These are phyloP conservation scores for Diddensiella santjacobensis DNA, from an alignment of 805 yeast species.

Conservation along the genomic window DNA sequence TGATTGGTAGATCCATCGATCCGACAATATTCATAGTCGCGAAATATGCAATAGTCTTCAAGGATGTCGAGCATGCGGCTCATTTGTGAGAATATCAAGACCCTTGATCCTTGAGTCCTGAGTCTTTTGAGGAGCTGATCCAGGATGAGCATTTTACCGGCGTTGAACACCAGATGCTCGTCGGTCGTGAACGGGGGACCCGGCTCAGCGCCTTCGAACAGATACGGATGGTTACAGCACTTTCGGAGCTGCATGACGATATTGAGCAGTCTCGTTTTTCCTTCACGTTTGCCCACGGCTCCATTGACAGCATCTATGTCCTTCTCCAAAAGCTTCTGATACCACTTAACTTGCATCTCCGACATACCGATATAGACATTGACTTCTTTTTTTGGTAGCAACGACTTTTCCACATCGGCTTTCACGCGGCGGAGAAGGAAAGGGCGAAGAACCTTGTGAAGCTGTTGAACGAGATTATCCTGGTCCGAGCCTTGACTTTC, in stretches of 20 bases:
- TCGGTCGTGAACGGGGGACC: constrained; percentile 97
- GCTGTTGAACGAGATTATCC: constrained; percentile 80
- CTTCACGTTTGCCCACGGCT: constrained; percentile 81
- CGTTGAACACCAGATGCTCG: constrained; percentile 81
- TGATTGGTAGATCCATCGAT: constrained; percentile 94
- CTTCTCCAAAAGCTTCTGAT: constrained; percentile 76
- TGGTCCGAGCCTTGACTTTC: constrained; percentile 50
- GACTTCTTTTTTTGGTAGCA: constrained; percentile 84
- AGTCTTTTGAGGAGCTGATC: constrained; percentile 76
- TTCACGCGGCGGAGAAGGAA: constrained; percentile 86
- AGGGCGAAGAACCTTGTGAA: constrained; percentile 83
- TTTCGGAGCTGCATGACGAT: constrained; percentile 96
- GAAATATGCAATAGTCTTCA: constrained; percentile 83
- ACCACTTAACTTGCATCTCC: constrained; percentile 92
- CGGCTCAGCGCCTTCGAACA: constrained; percentile 98
- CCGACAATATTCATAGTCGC: constrained; percentile 84
- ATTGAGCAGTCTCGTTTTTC: constrained; percentile 78
- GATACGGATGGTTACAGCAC: constrained; percentile 95
- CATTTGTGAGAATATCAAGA: constrained; percentile 91
- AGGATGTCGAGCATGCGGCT: constrained; percentile 81
- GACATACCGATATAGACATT: constrained; percentile 95
- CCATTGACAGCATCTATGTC: constrained; percentile 96
- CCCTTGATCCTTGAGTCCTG: constrained; percentile 79
- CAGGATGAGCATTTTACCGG: constrained; percentile 86
- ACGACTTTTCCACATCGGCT: constrained; percentile 86